phyloP scores from a whole-genome alignment of 352 stramenopile species.

The Thraustotheca clavata region DNA sequence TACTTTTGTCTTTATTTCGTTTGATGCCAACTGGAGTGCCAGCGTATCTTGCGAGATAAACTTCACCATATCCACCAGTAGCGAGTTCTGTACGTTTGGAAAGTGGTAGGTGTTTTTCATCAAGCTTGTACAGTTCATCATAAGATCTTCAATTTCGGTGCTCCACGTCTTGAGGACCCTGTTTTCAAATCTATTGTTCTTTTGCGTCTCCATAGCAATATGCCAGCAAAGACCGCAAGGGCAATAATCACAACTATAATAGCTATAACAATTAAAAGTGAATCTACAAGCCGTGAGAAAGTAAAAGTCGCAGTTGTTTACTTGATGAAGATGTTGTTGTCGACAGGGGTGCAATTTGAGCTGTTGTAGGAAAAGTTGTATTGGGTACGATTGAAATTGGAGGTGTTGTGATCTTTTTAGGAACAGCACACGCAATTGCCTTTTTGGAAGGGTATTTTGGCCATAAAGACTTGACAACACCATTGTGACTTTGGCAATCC shows the following conservation, averaged over 20 bases:
- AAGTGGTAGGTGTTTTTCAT: neutral
- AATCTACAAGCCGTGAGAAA: neutral
- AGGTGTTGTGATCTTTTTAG: neutral
- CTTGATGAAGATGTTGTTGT: neutral
- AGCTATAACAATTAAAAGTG: neutral
- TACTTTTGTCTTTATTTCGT: neutral
- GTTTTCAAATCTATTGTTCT: neutral
- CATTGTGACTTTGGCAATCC: neutral
- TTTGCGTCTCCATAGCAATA: neutral
- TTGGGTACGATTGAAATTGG: neutral
- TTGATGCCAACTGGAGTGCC: neutral
- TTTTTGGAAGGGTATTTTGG: no score
- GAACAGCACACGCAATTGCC: neutral
- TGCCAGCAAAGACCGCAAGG: neutral
- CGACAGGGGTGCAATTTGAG: neutral
- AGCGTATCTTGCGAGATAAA: neutral
- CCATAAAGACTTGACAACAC: neutral
- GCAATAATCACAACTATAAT: neutral
- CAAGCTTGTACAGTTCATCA: neutral
- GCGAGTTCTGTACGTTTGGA: neutral
- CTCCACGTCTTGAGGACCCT: neutral
- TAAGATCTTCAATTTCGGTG: no score
- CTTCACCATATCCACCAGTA: neutral
- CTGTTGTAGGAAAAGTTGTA: no score
- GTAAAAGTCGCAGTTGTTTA: neutral